Percentiles rank a stretch among this genome's conserved stretches.
Conservation (phyloP, 2,329 filamentous ascomycete genomes). For the Fonsecaea multimorphosa region DNA sequence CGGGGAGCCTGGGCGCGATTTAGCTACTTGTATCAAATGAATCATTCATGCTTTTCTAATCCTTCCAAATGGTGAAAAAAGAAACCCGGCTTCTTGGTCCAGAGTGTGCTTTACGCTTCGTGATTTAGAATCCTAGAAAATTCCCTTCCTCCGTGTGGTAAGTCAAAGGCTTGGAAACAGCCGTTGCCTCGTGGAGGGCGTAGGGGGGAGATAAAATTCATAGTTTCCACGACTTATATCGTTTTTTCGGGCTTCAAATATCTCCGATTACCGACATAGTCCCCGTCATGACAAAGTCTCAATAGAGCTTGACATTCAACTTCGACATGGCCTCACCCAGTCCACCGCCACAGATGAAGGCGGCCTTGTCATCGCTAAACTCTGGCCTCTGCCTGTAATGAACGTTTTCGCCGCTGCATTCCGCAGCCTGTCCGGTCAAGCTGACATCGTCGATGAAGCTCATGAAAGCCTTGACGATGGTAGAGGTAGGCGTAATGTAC, state of each 20-base stretch:
- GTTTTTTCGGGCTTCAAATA: too few species aligned
- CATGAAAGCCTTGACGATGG: constrained; percentile 7
- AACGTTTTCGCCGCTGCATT: constrained; percentile 8
- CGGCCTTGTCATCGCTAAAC: constrained; percentile 1
- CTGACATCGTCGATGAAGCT: neutral
- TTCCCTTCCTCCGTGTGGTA: too few species aligned
- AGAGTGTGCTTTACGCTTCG: too few species aligned
- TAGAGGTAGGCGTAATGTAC: neutral
- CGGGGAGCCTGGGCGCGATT: neutral
- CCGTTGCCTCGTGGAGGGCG: too few species aligned
- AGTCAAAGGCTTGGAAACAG: too few species aligned
- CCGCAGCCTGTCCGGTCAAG: neutral
- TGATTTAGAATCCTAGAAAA: too few species aligned
- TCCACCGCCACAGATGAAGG: neutral
- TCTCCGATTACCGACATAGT: neutral
- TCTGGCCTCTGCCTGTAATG: neutral
- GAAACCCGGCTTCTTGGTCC: too few species aligned
- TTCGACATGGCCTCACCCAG: neutral
- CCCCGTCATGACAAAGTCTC: neutral
- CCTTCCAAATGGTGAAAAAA: too few species aligned
- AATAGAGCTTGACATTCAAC: constrained; percentile 6
- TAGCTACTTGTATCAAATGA: too few species aligned
- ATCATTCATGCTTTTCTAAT: too few species aligned
- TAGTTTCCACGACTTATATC: too few species aligned
- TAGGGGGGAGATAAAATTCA: too few species aligned